phyloP scores from a whole-genome alignment of 2,329 filamentous ascomycete genomes.

The Byssochlamys sp. region DNA sequence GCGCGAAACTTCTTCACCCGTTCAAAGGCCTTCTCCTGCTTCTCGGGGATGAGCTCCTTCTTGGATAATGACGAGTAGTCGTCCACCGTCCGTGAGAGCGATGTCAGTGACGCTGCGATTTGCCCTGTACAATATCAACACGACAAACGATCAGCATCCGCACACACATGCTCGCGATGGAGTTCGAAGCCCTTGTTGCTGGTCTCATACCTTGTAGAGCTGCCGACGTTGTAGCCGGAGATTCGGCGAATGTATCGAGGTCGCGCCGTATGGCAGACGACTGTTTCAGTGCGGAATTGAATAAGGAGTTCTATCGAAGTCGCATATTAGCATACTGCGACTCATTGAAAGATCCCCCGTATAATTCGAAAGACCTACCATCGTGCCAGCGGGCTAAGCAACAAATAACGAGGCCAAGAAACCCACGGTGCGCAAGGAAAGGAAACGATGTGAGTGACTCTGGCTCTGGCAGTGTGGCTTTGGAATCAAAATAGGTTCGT shows the following conservation, averaged over 20 bases:
- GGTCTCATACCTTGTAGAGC: constrained; percentile 48
- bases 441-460: not conserved
- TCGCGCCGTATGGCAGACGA: constrained; percentile 69
- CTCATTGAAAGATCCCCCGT: not conserved
- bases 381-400: constrained; percentile 4
- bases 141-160: not conserved
- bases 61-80: constrained; percentile 79
- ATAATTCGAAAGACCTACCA: constrained; percentile 4
- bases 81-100: constrained; percentile 81
- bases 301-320: constrained; percentile 59
- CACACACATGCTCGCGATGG: not conserved
- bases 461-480: no score
- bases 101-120: constrained; percentile 66
- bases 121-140: constrained; percentile 44
- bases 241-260: constrained; percentile 59
- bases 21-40: constrained; percentile 82
- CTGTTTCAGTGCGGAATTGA: constrained; percentile 78
- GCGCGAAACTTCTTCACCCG: constrained; percentile 74
- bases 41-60: constrained; percentile 79
- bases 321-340: not conserved
- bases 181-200: not conserved
- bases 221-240: constrained; percentile 48
- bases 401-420: not conserved
- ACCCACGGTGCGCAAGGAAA: not conserved
- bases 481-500: no score